Evolutionary conservation across 1,284 basidiomycete species (phyloP).

Genomic region (Leccinum griseonigrum): DNA sequence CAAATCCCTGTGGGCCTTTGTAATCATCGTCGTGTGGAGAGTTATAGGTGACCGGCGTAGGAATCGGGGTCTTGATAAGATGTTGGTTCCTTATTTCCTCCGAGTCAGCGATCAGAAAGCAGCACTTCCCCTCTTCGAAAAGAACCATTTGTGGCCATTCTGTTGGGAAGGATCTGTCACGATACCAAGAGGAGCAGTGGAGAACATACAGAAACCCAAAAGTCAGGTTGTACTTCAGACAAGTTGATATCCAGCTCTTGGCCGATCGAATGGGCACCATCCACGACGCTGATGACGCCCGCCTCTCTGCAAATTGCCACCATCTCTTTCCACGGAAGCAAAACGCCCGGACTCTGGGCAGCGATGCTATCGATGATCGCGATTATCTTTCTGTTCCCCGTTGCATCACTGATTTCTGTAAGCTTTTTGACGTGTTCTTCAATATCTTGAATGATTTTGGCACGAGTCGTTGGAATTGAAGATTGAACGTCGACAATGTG

Average conservation of each 20-base stretch:
- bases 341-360: conserved; percentile 62
- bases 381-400: conserved; percentile 51
- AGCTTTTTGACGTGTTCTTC: conserved; percentile 38
- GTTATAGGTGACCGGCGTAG: conserved; percentile 64
- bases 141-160: conserved; percentile 88
- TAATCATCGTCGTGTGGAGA: conserved; percentile 38
- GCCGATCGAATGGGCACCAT: conserved; percentile 85
- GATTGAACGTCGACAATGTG: conserved; percentile 45
- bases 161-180: conserved; percentile 21
- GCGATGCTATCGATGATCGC: conserved; percentile 76
- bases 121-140: conserved; percentile 68
- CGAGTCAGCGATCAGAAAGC: background rate
- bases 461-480: conserved; percentile 63
- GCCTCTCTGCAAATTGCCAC: conserved; percentile 68
- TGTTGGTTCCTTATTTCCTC: conserved; percentile 57
- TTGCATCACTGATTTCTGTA: conserved; percentile 10
- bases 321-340: conserved; percentile 80
- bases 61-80: conserved; percentile 71
- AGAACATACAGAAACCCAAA: conserved; percentile 69
- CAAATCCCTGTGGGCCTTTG: conserved; percentile 43
- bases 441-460: conserved; percentile 57
- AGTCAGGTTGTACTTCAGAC: conserved; percentile 63
- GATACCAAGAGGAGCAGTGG: background rate
- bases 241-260: conserved; percentile 63
- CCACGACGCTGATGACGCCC: conserved; percentile 69